Evolutionary conservation across 1,139 yeast genomes (phyloP), one percentile per base, ranked within the genome.

Genomic region (Scheffersomyces illinoinensis): DNA sequence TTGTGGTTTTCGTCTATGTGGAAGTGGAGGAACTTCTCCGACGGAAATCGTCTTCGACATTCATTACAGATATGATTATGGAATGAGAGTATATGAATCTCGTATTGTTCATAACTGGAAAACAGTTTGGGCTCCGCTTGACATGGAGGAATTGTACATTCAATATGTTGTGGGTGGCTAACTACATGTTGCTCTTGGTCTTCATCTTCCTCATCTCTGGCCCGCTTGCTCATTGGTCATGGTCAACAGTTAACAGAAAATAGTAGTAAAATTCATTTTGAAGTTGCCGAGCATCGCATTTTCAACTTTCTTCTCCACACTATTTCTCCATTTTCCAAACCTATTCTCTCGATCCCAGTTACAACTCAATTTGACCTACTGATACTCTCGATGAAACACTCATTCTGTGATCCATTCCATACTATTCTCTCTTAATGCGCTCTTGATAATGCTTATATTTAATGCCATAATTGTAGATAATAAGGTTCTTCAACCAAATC

Each of bases 1-100:
- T 85, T 82, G 64, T 86, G 90, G 56, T 74, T 73, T 61, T 86
- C 90, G 47, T 78, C 77, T 4, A 85, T 75, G 64, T 86, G 90
- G 20, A 85, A 63, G 5, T 77, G 75, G 33, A 86, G 68, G 10
- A 79, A 64, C 33, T 59, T 63, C 19, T 75, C 70, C 17, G 74
- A 72, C 0, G 87, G 86, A 60, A 85, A 82, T 55, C 68, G 69
- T 52, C 68, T 71, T 17, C 66, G 64, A 65, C 90, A 86, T 54
- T 71, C 74, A 0, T 63, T 57, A 64, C 90, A 86, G 1, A 68
- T 8, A 50, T 50, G 54, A 52, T 58, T 39, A 50, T 62, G 64
- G 49, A 24, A 20, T 21, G 54, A 23, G 8, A 51, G 23, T 17
- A 58, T 50, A 51, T 62, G 64, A 18, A 53, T 57, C 47, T 59